phyloP scores from a whole-genome alignment of 805 yeast species.

The Maudiozyma turicensis region DNA sequence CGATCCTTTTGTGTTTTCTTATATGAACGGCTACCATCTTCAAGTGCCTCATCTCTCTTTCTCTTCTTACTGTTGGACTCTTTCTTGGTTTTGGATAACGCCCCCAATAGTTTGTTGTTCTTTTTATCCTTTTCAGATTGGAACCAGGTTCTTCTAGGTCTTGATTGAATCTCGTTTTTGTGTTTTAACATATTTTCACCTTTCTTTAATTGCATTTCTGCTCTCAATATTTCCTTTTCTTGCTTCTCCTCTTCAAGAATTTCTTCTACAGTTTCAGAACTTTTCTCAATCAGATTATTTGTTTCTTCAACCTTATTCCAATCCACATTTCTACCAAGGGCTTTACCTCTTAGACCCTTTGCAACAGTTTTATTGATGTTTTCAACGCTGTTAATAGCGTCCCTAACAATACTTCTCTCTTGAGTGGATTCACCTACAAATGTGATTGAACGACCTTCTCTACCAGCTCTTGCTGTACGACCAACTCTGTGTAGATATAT shows the following conservation, averaged over 20 bases:
- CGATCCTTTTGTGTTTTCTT: conserved; percentile 77
- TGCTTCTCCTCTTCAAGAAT: conserved; percentile 79
- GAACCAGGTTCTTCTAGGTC: conserved; percentile 98
- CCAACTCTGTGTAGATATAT: conserved; percentile 95
- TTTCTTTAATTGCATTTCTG: conserved; percentile 83
- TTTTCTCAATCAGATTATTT: conserved; percentile 49
- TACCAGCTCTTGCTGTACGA: conserved; percentile 98
- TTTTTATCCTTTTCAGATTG: conserved; percentile 43
- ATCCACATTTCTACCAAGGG: conserved; percentile 84
- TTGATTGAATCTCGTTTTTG: conserved; percentile 69
- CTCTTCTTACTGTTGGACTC: conserved; percentile 55
- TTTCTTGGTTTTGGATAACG: conserved; percentile 42
- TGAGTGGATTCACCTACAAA: conserved; percentile 87
- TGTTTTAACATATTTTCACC: conserved; percentile 79
- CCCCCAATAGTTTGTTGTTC: conserved; percentile 29
- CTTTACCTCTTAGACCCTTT: conserved; percentile 31
- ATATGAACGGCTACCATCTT: conserved; percentile 48
- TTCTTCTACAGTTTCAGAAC: conserved; percentile 56
- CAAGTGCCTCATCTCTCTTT: conserved; percentile 58
- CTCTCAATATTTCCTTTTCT: conserved; percentile 76
- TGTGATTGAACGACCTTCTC: conserved; percentile 87
- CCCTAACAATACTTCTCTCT: conserved; percentile 86
- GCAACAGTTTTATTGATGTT: conserved; percentile 27
- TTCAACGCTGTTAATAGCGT: conserved; percentile 65
- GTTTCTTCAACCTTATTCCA: conserved; percentile 76